These are phyloP conservation scores for Sordariomycetes sp. DNA, from an alignment of 2,329 filamentous ascomycete genomes.

Conservation along the genomic window DNA sequence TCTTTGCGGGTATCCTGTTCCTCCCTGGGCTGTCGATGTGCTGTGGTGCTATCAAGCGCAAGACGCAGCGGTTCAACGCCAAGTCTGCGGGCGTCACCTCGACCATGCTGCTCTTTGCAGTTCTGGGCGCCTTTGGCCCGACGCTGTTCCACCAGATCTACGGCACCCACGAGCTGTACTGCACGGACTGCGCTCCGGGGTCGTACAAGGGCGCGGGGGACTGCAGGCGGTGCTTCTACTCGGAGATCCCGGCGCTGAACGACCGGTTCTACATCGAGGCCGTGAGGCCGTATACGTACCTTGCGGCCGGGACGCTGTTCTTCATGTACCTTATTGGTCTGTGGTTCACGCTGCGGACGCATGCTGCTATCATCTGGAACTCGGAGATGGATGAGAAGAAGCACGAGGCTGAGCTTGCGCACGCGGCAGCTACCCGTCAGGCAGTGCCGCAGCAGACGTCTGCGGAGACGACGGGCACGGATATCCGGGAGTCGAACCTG, in stretches of 20 bases:
- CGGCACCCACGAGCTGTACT: conserved; percentile 91
- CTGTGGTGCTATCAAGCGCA: conserved; percentile 93
- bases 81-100: conserved; percentile 93
- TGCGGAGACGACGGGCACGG: conserved; percentile 41
- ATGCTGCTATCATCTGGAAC: conserved; percentile 96
- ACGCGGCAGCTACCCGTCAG: conserved; percentile 5
- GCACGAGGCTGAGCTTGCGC: conserved; percentile 29
- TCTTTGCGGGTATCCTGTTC: conserved; percentile 93
- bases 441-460: conserved; percentile 24
- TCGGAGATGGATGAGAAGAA: conserved; percentile 71
- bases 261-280: conserved; percentile 86
- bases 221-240: conserved; percentile 89
- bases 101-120: conserved; percentile 93
- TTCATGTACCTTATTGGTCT: conserved; percentile 88
- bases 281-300: conserved; percentile 87
- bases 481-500: conserved; percentile 77
- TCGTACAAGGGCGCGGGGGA: conserved; percentile 38
- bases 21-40: conserved; percentile 96
- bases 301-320: conserved; percentile 77
- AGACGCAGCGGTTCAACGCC: conserved; percentile 97
- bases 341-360: conserved; percentile 90
- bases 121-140: conserved; percentile 89
- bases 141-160: conserved; percentile 99
- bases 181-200: conserved; percentile 47
- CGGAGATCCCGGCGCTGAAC: conserved; percentile 71